Evolutionary conservation across 2,329 filamentous ascomycete species (phyloP), one percentile per base, ranked within the genome.

Genomic region (Fusarium udum): DNA sequence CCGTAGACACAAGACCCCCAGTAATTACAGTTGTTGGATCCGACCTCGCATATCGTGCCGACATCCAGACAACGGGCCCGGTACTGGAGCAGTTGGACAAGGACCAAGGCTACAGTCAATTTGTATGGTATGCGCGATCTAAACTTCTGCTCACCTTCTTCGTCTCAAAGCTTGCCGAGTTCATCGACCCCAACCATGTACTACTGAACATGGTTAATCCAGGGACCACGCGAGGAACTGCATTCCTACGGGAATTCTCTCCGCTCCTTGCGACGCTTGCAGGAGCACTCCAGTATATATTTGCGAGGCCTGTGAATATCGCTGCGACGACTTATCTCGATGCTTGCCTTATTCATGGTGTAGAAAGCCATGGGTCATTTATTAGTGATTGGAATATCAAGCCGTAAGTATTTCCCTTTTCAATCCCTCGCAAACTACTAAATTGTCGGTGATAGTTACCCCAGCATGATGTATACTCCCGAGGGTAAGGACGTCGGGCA

Each of bases 61-160:
- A 34, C 2, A 51, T 36, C 0, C 4, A 24, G 8, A 51, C 16
- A 4, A 15, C 6, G 2, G 31, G n/a, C 31, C 31, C 31, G 0
- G 6, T 51, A 3, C 31, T 51, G 31, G 48, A 20, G 13, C 31
- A 24, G n/a, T 11, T 36, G n/a, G 48, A 51, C 16, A 51, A 10
- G 11, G 12, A 36, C 11, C 6, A 34, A 7, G 16, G 12, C 7
- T 51, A 51, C 8, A 51, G n/a, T 6, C 31, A 36, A 51, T 51
- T 36, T 20, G 5, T 15, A 14, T 51, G 48, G 48, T 51, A 36
- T 18, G 16, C 31, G 12, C 12, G 31, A 3, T 51, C 31, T 3
- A 51, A 51, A 5, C 16, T 51, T 0, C 48, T 51, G 0, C 31
- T 51, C 22, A 51, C n/a, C 4, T 36, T 34, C 31, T 51, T 51